A percentile compares a stretch with the other conserved stretches of the same genome.
Conservation (phyloP, 345 rosid genomes). For the Populus euphratica region DNA sequence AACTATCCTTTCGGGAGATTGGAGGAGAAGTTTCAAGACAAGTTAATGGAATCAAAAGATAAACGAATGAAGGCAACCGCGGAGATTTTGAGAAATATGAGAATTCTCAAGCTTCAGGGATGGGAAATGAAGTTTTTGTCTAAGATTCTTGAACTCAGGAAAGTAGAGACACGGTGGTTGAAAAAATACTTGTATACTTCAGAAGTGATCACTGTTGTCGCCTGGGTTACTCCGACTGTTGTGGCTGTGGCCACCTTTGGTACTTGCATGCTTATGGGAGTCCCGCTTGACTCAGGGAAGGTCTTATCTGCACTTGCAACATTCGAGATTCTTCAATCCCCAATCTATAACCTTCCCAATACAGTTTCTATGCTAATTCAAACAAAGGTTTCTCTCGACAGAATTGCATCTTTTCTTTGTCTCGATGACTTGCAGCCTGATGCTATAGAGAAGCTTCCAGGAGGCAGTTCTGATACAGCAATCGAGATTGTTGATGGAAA, state of each 20-base stretch:
- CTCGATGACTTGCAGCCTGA: constrained; percentile 30
- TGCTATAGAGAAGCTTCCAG: constrained; percentile 23
- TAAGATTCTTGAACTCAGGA: constrained; percentile 27
- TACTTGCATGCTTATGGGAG: constrained; percentile 25
- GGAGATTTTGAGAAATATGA: constrained; percentile 32
- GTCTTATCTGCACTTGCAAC: constrained; percentile 38
- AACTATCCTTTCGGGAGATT: constrained; percentile 29
- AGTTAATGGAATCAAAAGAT: constrained; percentile 35
- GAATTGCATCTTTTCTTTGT: constrained; percentile 27
- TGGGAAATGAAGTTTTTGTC: constrained; percentile 42
- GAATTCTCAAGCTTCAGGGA: constrained; percentile 38
- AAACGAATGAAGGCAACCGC: constrained; percentile 33
- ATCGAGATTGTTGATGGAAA: constrained; percentile 31
- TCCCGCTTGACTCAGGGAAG: constrained; percentile 32
- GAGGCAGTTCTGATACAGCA: constrained; percentile 21
- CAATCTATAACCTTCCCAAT: constrained; percentile 30
- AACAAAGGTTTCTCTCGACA: constrained; percentile 36
- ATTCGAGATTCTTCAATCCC: constrained; percentile 29
- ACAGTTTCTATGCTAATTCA: constrained; percentile 32
- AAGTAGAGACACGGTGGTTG: constrained; percentile 28
- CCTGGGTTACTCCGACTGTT: constrained; percentile 26
- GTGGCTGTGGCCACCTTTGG: constrained; percentile 32
- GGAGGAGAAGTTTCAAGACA: constrained; percentile 24
- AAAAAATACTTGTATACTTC: constrained; percentile 26
- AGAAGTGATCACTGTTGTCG: constrained; percentile 12